Base-by-base conservation (phyloP, 108 stramenopile genomes). In the Skeletonema grethae region DNA sequence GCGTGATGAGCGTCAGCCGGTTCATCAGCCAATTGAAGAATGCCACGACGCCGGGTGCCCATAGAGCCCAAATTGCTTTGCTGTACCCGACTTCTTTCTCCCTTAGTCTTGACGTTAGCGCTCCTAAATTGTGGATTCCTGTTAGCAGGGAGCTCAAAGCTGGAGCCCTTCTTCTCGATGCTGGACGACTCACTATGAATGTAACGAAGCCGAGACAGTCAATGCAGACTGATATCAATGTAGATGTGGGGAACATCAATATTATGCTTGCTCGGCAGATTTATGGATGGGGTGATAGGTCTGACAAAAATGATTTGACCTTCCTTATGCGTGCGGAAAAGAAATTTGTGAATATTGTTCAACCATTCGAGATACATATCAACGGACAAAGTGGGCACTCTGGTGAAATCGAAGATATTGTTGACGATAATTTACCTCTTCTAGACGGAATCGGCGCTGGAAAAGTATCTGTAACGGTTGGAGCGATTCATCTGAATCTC, bases 91-190 rank as follows among this genome's bases (percentile, higher is more conserved):
- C 77, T 13, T 75, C 86, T 39, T 48, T 89, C 15, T 69, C 76
- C 16, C 57, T 93, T 18, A 76, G 83, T 59, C 39, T 93, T 10
- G 86, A 87, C 45, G 74, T 90, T 0, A 76, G 84, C n/a, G 86
- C 90, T 58, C 92, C 90, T 18, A 90, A 89, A 61, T 50, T 93
- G 30, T 90, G 88, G 90, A 61, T 93, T 36, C 92, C 92, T 53
- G 75, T 90, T 3, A 75, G 77, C 7, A 76, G 78, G 3, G 67
- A 79, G 32, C 64, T 31, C 1, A 57, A 39, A 2, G 85, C 87
- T 60, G 89, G 92, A 4, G 84, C 90, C 2, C 65, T 93, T 12
- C 82, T 76, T 67, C 29, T 93, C 13, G 88, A 93, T 79, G 84
- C 87, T 29, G 89, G 89, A 57, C 74, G 79, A 55, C 68, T 93